phyloP scores from a whole-genome alignment of 2,329 filamentous ascomycete genomes.

The Cordyceps cicadae region DNA sequence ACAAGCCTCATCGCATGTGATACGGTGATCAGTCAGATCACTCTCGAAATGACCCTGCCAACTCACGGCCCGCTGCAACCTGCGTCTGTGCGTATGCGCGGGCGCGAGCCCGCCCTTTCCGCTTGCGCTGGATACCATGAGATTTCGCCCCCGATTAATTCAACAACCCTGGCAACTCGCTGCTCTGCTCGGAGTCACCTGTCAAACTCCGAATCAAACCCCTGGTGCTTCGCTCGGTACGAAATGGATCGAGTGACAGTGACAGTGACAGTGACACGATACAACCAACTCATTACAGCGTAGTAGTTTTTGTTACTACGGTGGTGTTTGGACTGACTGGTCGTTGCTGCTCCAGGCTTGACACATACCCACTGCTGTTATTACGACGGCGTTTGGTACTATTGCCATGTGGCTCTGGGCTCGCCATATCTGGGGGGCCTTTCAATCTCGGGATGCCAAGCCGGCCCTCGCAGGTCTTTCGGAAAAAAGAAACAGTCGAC shows the following conservation, averaged over 20 bases:
- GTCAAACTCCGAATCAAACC: not conserved
- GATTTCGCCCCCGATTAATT: constrained; percentile 6
- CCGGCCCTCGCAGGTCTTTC: not conserved
- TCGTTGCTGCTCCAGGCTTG: not conserved
- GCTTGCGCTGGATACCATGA: not conserved
- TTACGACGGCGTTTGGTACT: not conserved
- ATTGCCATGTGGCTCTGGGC: not conserved
- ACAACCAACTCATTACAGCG: not conserved
- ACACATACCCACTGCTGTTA: not conserved
- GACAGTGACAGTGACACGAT: no score
- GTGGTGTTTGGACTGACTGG: not conserved
- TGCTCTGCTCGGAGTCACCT: not conserved
- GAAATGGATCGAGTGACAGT: no score
- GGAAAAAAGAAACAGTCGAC: not conserved
- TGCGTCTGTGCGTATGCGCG: not conserved
- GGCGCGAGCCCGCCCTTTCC: not conserved
- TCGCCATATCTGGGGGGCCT: not conserved
- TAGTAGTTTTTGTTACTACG: not conserved
- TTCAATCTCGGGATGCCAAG: not conserved
- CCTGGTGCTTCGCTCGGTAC: not conserved
- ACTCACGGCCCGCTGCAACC: not conserved
- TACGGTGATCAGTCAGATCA: not conserved
- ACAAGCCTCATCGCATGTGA: not conserved
- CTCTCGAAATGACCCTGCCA: not conserved
- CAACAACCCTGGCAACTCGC: not conserved